A percentile compares a stretch with the other conserved stretches of the same genome.
Evolutionary conservation across 257 asterid species (phyloP).

Genomic region (Avicennia marina): DNA sequence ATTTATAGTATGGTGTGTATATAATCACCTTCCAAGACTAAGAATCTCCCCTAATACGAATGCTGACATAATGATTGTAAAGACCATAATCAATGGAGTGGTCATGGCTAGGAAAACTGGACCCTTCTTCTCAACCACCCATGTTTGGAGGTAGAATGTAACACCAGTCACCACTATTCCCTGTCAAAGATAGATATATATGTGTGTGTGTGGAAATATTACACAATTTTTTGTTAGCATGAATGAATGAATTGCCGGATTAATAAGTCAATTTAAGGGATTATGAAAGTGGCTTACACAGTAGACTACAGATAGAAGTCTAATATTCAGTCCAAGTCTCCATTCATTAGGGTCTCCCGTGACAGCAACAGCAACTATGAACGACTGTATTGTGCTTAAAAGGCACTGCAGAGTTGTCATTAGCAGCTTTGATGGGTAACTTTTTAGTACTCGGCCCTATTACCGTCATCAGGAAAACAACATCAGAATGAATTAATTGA

Average conservation of each 20-base stretch:
- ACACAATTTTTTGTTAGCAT: background rate
- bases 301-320: slow-evolving; percentile 56
- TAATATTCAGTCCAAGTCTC: slow-evolving; percentile 66
- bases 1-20: too few species aligned
- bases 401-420: slow-evolving; percentile 66
- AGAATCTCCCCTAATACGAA: slow-evolving; percentile 61
- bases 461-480: too few species aligned
- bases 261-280: too few species aligned
- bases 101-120: slow-evolving; percentile 76
- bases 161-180: slow-evolving; percentile 83
- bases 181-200: slow-evolving; percentile 20
- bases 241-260: too few species aligned
- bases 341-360: slow-evolving; percentile 60
- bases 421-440: slow-evolving; percentile 73
- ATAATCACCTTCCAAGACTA: slow-evolving; percentile 64
- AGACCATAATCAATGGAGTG: slow-evolving; percentile 52
- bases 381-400: slow-evolving; percentile 60
- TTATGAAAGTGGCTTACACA: slow-evolving; percentile 46
- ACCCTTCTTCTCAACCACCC: slow-evolving; percentile 86
- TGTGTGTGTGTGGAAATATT: background rate
- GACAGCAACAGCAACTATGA: slow-evolving; percentile 50
- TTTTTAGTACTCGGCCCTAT: slow-evolving; percentile 57
- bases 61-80: slow-evolving; percentile 59
- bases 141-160: slow-evolving; percentile 73
- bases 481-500: too few species aligned